phyloP scores from a whole-genome alignment of 2,329 filamentous ascomycete genomes.

The Zelopaecilomyces penicillatus region DNA sequence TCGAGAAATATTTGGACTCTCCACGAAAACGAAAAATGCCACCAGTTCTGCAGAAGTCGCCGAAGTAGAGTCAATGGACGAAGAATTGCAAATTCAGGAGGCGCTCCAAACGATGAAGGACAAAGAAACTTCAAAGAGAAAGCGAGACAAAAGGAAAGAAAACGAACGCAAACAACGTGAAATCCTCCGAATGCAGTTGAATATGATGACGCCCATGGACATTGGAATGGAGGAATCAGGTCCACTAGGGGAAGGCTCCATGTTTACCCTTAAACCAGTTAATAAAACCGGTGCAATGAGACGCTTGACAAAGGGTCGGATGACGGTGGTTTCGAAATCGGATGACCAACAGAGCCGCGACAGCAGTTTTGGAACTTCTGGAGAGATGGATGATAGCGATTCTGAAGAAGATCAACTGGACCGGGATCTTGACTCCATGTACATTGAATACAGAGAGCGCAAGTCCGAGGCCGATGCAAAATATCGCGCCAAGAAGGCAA shows the following conservation, averaged over 20 bases:
- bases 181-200: conserved; percentile 90
- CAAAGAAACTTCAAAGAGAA: conserved; percentile 65
- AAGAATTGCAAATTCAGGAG: conserved; percentile 83
- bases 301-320: conserved; percentile 60
- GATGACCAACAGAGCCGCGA: conserved; percentile 50
- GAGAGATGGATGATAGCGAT: conserved; percentile 56
- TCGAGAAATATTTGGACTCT: conserved; percentile 82
- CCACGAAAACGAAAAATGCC: conserved; percentile 57
- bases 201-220: conserved; percentile 93
- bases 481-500: conserved; percentile 79
- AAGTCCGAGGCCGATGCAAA: conserved; percentile 78
- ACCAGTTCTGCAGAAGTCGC: conserved; percentile 60
- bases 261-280: conserved; percentile 77
- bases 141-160: conserved; percentile 74
- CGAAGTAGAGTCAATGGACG: conserved; percentile 83
- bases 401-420: conserved; percentile 78
- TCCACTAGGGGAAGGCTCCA: conserved; percentile 68
- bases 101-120: conserved; percentile 79
- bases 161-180: conserved; percentile 95
- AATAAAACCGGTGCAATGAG: conserved; percentile 66
- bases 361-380: conserved; percentile 46
- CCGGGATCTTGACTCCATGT: conserved; percentile 76
- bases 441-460: conserved; percentile 74
- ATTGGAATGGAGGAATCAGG: conserved; percentile 86
- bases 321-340: conserved; percentile 57